These are phyloP conservation scores for Lipomyces yamanashiensis DNA, from an alignment of 805 yeast genomes.

Conservation along the genomic window DNA sequence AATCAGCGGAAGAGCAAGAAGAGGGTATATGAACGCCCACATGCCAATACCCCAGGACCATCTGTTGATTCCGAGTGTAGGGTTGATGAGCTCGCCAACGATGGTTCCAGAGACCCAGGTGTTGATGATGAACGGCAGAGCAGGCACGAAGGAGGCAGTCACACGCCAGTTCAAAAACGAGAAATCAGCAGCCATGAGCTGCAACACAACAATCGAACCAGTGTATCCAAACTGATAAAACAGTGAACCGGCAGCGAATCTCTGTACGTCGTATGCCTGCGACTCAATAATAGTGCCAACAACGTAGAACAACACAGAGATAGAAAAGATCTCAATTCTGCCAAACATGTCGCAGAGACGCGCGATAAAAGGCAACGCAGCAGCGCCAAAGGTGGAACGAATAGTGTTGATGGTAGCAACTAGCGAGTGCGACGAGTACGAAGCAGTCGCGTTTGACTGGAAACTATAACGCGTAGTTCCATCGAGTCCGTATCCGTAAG, in stretches of 20 bases:
- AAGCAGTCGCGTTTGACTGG: constrained; percentile 60
- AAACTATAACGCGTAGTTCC: constrained; percentile 59
- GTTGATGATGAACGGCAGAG: constrained; percentile 73
- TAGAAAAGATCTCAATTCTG: constrained; percentile 56
- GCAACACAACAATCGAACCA: constrained; percentile 62
- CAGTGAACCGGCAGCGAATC: constrained; percentile 69
- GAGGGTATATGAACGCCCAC: constrained; percentile 79
- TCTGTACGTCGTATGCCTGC: constrained; percentile 60
- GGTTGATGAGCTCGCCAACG: constrained; percentile 37
- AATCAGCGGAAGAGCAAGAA: constrained; percentile 64
- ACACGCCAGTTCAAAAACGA: constrained; percentile 75
- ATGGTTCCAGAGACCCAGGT: constrained; percentile 78
- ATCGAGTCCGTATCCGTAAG: constrained; percentile 67
- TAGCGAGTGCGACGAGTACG: constrained; percentile 60
- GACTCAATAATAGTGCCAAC: constrained; percentile 69
- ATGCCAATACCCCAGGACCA: constrained; percentile 82
- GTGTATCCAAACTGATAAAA: constrained; percentile 62
- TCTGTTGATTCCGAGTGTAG: constrained; percentile 32
- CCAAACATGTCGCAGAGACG: constrained; percentile 71
- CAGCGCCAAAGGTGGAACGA: constrained; percentile 65
- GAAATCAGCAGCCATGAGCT: constrained; percentile 66
- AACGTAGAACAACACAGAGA: constrained; percentile 59
- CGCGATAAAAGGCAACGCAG: constrained; percentile 67
- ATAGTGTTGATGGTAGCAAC: constrained; percentile 64
- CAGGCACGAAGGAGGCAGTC: constrained; percentile 65